Evolutionary conservation across 495 filamentous ascomycete genomes (phyloP).

Genomic region (Zalerion maritima): DNA sequence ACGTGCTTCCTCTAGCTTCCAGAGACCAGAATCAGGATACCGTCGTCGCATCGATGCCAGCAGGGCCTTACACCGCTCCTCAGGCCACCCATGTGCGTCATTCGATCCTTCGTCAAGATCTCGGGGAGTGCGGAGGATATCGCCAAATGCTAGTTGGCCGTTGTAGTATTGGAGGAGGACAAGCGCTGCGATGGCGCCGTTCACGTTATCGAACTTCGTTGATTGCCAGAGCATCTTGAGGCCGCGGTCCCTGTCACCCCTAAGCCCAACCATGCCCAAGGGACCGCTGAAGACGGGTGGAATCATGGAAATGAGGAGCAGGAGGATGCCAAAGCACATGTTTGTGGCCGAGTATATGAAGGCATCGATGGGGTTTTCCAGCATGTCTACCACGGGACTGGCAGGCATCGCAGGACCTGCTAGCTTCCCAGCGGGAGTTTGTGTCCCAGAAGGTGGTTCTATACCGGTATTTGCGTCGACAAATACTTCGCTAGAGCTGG

Average conservation of each 20-base stretch:
- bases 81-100: conserved; percentile 53
- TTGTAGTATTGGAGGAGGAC: conserved; percentile 79
- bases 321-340: conserved; percentile 76
- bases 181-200: conserved; percentile 78
- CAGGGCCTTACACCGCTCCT: conserved; percentile 49
- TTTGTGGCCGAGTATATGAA: conserved; percentile 81
- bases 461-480: conserved; percentile 7
- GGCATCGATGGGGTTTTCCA: conserved; percentile 57
- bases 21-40: conserved; percentile 73
- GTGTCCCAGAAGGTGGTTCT: conserved; percentile 1
- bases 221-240: conserved; percentile 84
- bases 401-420: neutral
- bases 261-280: conserved; percentile 80
- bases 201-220: conserved; percentile 73
- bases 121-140: conserved; percentile 59
- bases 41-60: conserved; percentile 57
- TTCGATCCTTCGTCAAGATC: conserved; percentile 35
- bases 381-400: conserved; percentile 31
- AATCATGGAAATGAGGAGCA: conserved; percentile 76
- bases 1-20: conserved; percentile 81
- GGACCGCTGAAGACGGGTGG: conserved; percentile 78
- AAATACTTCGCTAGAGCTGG: conserved; percentile 7
- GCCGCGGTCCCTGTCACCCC: conserved; percentile 74
- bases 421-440: too few species aligned
- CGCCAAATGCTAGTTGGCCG: conserved; percentile 66